These are phyloP conservation scores for Nephromyces sp. DNA, from an alignment of 169 alveolate genomes.

Conservation along the genomic window DNA sequence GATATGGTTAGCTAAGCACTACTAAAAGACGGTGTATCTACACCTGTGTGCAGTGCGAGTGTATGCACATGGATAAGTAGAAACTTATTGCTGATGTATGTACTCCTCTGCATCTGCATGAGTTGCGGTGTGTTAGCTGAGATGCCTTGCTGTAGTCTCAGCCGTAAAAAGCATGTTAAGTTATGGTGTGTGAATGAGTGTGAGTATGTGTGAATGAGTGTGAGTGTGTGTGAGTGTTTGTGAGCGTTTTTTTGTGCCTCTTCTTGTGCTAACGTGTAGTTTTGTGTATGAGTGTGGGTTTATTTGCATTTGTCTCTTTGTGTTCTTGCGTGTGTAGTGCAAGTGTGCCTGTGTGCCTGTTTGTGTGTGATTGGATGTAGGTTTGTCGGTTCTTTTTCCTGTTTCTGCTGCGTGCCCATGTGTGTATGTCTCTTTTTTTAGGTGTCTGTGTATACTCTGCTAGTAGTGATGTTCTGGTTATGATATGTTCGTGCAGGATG, in stretches of 20 bases:
- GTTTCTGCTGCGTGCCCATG: no score
- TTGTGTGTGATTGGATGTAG: no score
- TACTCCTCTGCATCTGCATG: background rate
- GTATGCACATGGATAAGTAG: no score
- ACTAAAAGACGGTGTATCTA: background rate
- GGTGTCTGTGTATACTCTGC: no score
- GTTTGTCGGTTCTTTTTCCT: no score
- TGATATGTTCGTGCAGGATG: no score
- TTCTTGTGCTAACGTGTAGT: background rate
- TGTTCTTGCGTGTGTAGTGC: no score
- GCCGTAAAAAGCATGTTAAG: background rate
- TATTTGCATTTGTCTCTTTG: no score
- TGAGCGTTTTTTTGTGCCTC: background rate
- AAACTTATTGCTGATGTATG: background rate
- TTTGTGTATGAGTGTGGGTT: background rate
- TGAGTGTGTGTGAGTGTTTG: background rate
- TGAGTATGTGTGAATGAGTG: no score
- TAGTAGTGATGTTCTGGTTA: no score
- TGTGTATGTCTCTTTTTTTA: no score
- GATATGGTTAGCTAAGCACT: slow-evolving; percentile 44
- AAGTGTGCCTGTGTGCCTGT: no score
- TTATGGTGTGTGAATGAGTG: background rate
- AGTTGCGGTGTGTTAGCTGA: background rate
- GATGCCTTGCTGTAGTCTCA: background rate
- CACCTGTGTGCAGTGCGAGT: background rate